Conservation (phyloP, 176 grass and related monocot genomes). For the Triticum monococcum region DNA sequence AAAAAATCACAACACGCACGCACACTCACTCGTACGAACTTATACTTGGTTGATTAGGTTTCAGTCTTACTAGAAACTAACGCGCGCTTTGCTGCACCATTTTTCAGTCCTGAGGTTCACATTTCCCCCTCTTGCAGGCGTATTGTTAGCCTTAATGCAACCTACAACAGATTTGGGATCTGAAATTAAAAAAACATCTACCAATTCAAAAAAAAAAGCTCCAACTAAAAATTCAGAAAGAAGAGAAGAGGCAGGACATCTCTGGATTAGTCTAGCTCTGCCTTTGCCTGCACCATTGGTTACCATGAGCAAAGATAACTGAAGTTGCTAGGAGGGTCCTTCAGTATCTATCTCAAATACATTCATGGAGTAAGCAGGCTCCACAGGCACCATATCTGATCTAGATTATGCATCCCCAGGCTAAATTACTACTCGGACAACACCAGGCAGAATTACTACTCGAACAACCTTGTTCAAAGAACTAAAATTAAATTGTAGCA, state of each 20-base stretch:
- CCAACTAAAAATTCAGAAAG: background rate
- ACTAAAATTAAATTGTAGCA: background rate
- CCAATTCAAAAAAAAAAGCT: background rate
- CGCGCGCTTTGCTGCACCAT: too few relatives aligned
- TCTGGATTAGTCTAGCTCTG: background rate
- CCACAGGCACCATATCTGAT: background rate
- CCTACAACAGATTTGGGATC: too few relatives aligned
- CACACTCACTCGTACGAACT: too few relatives aligned
- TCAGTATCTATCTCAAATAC: background rate
- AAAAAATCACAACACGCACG: too few relatives aligned
- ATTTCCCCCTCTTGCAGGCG: too few relatives aligned
- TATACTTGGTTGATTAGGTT: too few relatives aligned
- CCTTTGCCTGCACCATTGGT: background rate
- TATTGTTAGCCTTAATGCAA: too few relatives aligned
- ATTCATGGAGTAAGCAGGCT: background rate
- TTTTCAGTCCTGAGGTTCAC: too few relatives aligned
- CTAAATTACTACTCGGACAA: too few relatives aligned
- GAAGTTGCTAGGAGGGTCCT: background rate
- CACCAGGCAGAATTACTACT: background rate
- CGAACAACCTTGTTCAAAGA: background rate
- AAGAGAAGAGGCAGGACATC: background rate
- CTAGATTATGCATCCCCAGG: too few relatives aligned
- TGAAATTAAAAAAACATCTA: background rate
- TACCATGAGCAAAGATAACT: background rate
- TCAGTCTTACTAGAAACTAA: too few relatives aligned